Conservation (phyloP, 805 yeast species). For the Candida parachauliodes region DNA sequence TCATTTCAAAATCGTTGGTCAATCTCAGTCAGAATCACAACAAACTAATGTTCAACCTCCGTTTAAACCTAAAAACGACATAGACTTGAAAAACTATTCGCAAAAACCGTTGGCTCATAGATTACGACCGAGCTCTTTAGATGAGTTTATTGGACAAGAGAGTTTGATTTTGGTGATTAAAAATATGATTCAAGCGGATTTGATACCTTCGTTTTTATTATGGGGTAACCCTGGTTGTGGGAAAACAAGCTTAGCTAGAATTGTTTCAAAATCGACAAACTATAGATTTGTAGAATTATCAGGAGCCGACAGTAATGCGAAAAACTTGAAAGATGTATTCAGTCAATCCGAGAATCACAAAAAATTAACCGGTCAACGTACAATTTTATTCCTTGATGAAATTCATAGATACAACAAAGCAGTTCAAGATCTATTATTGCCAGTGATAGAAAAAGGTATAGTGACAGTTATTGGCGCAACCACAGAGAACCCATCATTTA, state of each 20-base stretch:
- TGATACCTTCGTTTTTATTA: conserved; percentile 37
- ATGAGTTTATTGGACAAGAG: conserved; percentile 41
- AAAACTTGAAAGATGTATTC: conserved; percentile 33
- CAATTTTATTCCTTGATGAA: conserved; percentile 44
- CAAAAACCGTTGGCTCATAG: conserved; percentile 38
- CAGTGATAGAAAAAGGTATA: conserved; percentile 39
- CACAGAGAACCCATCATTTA: conserved; percentile 62
- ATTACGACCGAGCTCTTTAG: conserved; percentile 34
- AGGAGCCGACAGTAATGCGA: conserved; percentile 37
- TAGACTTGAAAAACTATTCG: conserved; percentile 17
- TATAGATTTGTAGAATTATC: conserved; percentile 36
- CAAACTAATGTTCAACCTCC: background rate
- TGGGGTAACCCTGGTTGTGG: conserved; percentile 48
- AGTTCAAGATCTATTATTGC: conserved; percentile 39
- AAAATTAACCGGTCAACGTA: conserved; percentile 29
- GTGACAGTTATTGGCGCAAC: conserved; percentile 43
- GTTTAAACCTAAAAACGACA: conserved; percentile 9
- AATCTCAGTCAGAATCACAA: background rate
- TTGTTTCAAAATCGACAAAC: conserved; percentile 29
- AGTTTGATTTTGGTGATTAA: conserved; percentile 34
- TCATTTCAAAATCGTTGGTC: conserved; percentile 2
- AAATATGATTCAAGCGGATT: conserved; percentile 29
- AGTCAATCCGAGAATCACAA: conserved; percentile 34
- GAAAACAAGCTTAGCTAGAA: conserved; percentile 40
- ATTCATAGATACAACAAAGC: conserved; percentile 43